These are phyloP conservation scores for Verticillium dahliae DNA, from an alignment of 2,329 filamentous ascomycete species.

Conservation along the genomic window DNA sequence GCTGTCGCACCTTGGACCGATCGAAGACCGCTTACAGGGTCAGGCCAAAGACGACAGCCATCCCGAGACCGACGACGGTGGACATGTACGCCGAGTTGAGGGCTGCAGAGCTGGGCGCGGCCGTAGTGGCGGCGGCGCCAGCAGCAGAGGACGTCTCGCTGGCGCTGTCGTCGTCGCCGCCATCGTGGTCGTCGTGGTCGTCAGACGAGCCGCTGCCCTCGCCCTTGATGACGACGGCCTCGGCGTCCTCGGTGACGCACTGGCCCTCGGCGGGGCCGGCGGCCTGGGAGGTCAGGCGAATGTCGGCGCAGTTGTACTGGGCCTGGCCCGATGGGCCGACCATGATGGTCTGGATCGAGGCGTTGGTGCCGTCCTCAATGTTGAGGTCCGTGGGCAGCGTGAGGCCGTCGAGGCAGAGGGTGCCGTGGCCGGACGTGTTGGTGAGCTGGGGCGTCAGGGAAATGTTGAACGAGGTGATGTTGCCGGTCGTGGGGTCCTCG, in stretches of 20 bases:
- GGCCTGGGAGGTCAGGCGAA: conserved; percentile 54
- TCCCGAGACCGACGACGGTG: conserved; percentile 26
- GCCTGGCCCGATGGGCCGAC: conserved; percentile 51
- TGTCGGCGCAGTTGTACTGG: conserved; percentile 71
- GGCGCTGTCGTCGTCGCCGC: conserved; percentile 10
- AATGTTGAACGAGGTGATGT: conserved; percentile 60
- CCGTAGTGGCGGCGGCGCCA: conserved; percentile 4
- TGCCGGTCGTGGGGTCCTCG: conserved; percentile 25
- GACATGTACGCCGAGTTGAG: conserved; percentile 11
- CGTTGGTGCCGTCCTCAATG: conserved; percentile 53
- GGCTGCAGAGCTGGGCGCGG: conserved; percentile 4
- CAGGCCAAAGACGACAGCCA: conserved; percentile 29
- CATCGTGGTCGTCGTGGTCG: conserved; percentile 3
- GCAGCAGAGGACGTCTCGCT: background rate
- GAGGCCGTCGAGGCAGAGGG: conserved; percentile 59
- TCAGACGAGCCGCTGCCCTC: conserved; percentile 29
- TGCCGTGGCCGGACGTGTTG: conserved; percentile 53
- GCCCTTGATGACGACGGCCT: conserved; percentile 22
- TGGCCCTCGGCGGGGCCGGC: conserved; percentile 35
- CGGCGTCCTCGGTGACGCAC: conserved; percentile 55
- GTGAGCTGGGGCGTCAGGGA: conserved; percentile 54
- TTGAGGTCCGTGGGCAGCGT: conserved; percentile 42
- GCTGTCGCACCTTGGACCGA: background rate
- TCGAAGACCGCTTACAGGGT: conserved; percentile 19
- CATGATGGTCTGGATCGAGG: conserved; percentile 64